Conservation (phyloP, 176 grass and related monocot genomes). For the Oryza glumipatula region DNA sequence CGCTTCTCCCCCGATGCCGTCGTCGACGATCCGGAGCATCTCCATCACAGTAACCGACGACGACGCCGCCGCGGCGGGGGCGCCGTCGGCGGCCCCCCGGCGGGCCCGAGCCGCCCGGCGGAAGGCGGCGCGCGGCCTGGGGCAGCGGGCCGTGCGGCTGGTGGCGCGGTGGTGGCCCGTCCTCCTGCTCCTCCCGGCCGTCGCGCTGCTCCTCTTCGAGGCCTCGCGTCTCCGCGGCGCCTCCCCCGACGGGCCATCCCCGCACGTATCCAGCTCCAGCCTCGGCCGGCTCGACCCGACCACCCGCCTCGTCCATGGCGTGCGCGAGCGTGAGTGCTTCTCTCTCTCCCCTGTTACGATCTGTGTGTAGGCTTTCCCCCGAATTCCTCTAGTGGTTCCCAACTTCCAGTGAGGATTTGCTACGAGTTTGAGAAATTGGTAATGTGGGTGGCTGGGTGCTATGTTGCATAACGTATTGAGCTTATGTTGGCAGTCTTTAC, state of each 20-base stretch:
- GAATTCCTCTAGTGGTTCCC: not conserved
- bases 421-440: not conserved
- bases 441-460: not conserved
- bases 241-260: not conserved
- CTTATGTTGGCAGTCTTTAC: not conserved
- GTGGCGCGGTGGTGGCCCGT: constrained; percentile 56
- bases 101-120: constrained; percentile 37
- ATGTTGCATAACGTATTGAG: not conserved
- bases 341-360: constrained; percentile 28
- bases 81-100: constrained; percentile 15
- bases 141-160: constrained; percentile 40
- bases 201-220: constrained; percentile 74
- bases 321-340: constrained; percentile 70
- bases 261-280: constrained; percentile 47
- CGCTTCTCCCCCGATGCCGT: constrained; percentile 47
- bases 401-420: not conserved
- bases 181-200: constrained; percentile 66
- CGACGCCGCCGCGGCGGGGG: constrained; percentile 52
- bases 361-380: constrained; percentile 22
- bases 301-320: constrained; percentile 71
- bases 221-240: constrained; percentile 51
- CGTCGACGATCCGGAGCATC: constrained; percentile 77
- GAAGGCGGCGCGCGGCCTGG: constrained; percentile 28
- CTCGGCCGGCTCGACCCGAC: constrained; percentile 70
- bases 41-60: constrained; percentile 84